Base-by-base conservation (phyloP, 2,329 filamentous ascomycete genomes). In the Apiospora saccharicola region DNA sequence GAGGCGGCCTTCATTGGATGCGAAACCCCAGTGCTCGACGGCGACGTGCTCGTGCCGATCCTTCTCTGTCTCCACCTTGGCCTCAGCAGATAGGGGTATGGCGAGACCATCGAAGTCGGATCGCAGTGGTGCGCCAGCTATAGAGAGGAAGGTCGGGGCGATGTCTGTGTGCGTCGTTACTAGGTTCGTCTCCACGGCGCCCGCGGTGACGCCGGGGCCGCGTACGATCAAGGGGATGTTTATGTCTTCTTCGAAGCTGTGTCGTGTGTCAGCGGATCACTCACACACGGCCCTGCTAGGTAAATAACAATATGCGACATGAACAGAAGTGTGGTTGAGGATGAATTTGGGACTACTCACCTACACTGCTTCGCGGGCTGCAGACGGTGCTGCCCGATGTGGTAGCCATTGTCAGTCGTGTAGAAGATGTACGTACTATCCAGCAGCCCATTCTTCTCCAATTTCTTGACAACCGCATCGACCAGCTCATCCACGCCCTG, bases 361-460 rank as follows among this genome's bases (percentile, higher is more conserved):
- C 57, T 72, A 71, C 88, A 89, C 61, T 85, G 84, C 80, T 91
- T 91, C 0, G 89, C 89, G 0, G 88, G 88, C 53, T 85, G 86
- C 37, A 90, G 79, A 0, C 89, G 85, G 77, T 91, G 89, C 75
- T 90, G 88, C 12, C 87, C 86, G 71, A 90, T 87, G 75, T 90
- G 88, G 77, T 85, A 90, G 1, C 89, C 89, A 74, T 91, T 91
- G 78, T 90, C 89, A 4, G 84, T 84, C 12, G 86, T 88, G 79
- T 88, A 90, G 64, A 90, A 84, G 34, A 91, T 81, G 74, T 89
- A 90, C 0, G 88, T 87, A 30, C 90, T 87, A 70, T 90, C 90
- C 16, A 93, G 85, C 1, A 93, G 81, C n/a, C 88, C 90, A 0
- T 83, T 76, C 6, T 83, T 79, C n/a, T 85, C 81, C 2, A 89